A percentile compares a stretch with the other conserved stretches of the same genome.
phyloP scores from a whole-genome alignment of 2,329 filamentous ascomycete genomes.

The Nannizzia gypsea region DNA sequence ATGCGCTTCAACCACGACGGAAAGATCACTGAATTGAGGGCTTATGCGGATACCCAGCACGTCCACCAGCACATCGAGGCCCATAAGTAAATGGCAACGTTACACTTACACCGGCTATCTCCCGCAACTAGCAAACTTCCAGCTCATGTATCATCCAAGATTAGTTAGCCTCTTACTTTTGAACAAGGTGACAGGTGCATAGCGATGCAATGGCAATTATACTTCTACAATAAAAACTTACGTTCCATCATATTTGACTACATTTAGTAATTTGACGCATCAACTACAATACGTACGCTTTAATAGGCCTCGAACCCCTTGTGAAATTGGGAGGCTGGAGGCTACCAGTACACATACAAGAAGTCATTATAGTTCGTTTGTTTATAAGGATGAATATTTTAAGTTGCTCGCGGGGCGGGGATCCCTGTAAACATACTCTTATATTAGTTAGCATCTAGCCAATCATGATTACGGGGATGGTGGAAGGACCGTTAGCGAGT shows the following conservation, averaged over 20 bases:
- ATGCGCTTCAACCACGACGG: constrained; percentile 9
- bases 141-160: background rate
- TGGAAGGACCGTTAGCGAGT: background rate
- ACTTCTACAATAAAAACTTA: too few species aligned
- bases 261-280: background rate
- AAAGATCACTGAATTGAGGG: constrained; percentile 10
- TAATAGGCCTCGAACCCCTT: background rate
- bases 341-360: too few species aligned
- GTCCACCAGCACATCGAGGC: constrained; percentile 9
- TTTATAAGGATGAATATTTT: background rate
- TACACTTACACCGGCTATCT: background rate
- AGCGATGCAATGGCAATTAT: background rate
- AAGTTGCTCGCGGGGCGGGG: background rate
- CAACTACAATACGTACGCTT: background rate
- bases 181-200: background rate
- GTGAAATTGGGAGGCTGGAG: background rate
- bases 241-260: background rate
- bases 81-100: constrained; percentile 7
- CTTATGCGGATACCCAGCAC: constrained; percentile 9
- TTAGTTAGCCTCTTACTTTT: background rate
- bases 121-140: background rate
- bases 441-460: background rate
- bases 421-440: background rate
- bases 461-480: background rate
- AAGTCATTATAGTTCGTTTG: background rate